phyloP scores from a whole-genome alignment of 2,329 filamentous ascomycete genomes.

The Aspergillus melleus region DNA sequence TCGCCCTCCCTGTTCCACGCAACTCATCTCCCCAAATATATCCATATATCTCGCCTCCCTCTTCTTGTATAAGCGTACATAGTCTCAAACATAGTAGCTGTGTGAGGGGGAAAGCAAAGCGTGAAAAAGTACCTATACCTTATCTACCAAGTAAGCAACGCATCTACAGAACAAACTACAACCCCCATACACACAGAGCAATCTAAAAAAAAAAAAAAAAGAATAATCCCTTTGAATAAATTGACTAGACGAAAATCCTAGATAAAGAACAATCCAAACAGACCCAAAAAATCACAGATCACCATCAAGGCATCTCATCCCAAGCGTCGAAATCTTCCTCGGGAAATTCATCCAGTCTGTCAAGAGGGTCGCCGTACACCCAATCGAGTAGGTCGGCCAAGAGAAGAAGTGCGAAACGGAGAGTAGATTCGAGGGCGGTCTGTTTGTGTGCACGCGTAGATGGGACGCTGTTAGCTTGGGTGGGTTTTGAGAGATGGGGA shows the following conservation, averaged over 20 bases:
- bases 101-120: too few relatives aligned
- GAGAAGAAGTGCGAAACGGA: not conserved
- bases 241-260: not conserved
- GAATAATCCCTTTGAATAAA: not conserved
- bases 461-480: not conserved
- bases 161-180: too few relatives aligned
- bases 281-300: not conserved
- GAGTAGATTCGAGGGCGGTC: not conserved
- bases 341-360: not conserved
- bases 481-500: not conserved
- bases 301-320: not conserved
- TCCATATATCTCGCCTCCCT: too few relatives aligned
- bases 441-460: not conserved
- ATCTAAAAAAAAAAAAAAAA: too few relatives aligned
- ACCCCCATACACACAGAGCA: too few relatives aligned
- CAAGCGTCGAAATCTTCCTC: not conserved
- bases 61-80: too few relatives aligned
- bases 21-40: too few relatives aligned
- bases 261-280: not conserved
- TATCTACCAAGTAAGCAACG: too few relatives aligned
- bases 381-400: not conserved
- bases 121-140: too few relatives aligned
- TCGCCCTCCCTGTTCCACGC: too few relatives aligned
- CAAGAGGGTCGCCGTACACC: not conserved
- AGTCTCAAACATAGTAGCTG: too few relatives aligned